These are phyloP conservation scores for Emergomyces africanus DNA, from an alignment of 2,329 filamentous ascomycete species.

Conservation along the genomic window DNA sequence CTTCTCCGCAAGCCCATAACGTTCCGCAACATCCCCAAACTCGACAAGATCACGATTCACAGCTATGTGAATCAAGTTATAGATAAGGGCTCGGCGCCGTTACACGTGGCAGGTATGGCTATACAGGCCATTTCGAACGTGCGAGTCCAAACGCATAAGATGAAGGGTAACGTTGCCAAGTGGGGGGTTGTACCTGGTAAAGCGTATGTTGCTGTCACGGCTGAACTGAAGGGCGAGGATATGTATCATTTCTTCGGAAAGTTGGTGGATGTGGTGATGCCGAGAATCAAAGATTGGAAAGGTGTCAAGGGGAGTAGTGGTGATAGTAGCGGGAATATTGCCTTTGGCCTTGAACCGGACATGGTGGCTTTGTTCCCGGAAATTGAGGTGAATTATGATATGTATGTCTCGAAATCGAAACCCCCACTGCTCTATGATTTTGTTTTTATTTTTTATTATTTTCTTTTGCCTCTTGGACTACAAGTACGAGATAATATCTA, in stretches of 20 bases:
- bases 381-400: slow-evolving; percentile 85
- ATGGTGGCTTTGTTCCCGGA: slow-evolving; percentile 81
- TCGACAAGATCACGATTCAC: slow-evolving; percentile 71
- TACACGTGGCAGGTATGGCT: slow-evolving; percentile 74
- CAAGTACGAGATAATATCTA: background rate
- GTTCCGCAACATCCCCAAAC: slow-evolving; percentile 73
- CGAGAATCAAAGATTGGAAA: slow-evolving; percentile 91
- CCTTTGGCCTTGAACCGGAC: slow-evolving; percentile 64
- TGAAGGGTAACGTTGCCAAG: slow-evolving; percentile 56
- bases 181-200: slow-evolving; percentile 64
- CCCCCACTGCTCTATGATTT: no score
- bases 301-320: slow-evolving; percentile 67
- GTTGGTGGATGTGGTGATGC: slow-evolving; percentile 77
- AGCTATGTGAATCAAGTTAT: slow-evolving; percentile 57
- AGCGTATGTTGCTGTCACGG: slow-evolving; percentile 58
- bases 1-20: slow-evolving; percentile 45
- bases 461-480: slow-evolving; percentile 1
- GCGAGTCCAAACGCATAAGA: slow-evolving; percentile 55
- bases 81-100: slow-evolving; percentile 54
- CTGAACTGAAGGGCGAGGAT: slow-evolving; percentile 61
- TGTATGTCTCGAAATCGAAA: no score
- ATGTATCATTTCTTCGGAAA: slow-evolving; percentile 90
- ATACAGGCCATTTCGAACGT: slow-evolving; percentile 76
- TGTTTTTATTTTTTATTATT: no score
- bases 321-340: slow-evolving; percentile 78